phyloP scores from a whole-genome alignment of 345 rosid species.

The Camelina hispida region DNA sequence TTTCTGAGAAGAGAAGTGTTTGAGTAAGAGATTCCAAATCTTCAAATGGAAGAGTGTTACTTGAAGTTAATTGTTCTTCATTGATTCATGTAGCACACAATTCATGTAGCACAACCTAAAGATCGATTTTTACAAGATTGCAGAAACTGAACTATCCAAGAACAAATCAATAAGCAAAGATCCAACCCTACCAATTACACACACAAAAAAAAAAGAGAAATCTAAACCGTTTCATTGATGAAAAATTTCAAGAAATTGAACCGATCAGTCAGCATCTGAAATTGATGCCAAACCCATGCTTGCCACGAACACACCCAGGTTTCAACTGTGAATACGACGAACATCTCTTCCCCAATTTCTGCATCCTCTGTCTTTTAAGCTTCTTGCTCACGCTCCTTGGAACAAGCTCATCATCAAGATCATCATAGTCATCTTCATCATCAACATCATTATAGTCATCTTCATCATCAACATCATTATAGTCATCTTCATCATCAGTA shows the following conservation, averaged over 20 bases:
- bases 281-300: slow-evolving; percentile 52
- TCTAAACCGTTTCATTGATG: background rate
- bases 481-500: slow-evolving; percentile 12
- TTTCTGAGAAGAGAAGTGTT: too few species aligned
- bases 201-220: background rate
- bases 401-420: slow-evolving; percentile 54
- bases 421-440: slow-evolving; percentile 25
- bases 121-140: background rate
- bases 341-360: slow-evolving; percentile 49
- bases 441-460: slow-evolving; percentile 1
- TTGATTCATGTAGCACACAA: background rate
- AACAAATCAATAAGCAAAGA: background rate
- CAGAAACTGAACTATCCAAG: background rate
- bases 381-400: slow-evolving; percentile 36
- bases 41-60: background rate
- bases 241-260: background rate
- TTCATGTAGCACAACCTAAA: background rate
- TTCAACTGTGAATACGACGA: slow-evolving; percentile 42
- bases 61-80: background rate
- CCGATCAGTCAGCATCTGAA: background rate
- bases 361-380: slow-evolving; percentile 56
- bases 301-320: slow-evolving; percentile 60
- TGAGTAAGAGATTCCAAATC: too few species aligned
- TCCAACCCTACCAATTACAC: background rate
- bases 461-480: slow-evolving; percentile 51